Evolutionary conservation across 768 basidiomycete genomes (phyloP).

Genomic region (Macrolepiota albuminosa): DNA sequence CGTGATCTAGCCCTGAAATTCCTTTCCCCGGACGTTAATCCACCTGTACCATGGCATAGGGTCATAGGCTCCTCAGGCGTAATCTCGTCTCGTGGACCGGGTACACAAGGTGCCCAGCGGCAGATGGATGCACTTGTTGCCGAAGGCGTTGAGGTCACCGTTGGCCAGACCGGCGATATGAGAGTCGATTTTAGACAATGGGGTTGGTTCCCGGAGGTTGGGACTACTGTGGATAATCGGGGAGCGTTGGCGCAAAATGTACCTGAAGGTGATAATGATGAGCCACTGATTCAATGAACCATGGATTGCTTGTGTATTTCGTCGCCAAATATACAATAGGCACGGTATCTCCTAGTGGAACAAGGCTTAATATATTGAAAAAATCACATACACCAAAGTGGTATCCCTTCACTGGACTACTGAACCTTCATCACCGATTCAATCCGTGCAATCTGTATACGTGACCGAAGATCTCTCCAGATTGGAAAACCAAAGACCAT

Average conservation of each 20-base stretch:
- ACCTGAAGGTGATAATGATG: conserved; percentile 1
- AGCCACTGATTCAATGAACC: not conserved
- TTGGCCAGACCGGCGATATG: conserved; percentile 49
- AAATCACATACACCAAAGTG: no score
- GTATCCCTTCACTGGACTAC: conserved; percentile 39
- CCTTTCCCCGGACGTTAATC: conserved; percentile 49
- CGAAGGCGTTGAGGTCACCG: conserved; percentile 76
- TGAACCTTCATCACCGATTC: conserved; percentile 78
- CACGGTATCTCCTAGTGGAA: no score
- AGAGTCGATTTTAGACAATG: conserved; percentile 51
- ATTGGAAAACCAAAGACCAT: conserved; percentile 52
- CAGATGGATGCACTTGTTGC: conserved; percentile 74
- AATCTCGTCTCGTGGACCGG: conserved; percentile 82
- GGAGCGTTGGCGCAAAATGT: not conserved
- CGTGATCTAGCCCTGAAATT: conserved; percentile 65
- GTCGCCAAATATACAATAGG: not conserved
- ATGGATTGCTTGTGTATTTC: not conserved
- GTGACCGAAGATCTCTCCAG: conserved; percentile 47
- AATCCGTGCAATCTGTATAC: conserved; percentile 65
- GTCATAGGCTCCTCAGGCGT: conserved; percentile 66
- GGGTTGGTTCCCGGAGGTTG: conserved; percentile 63
- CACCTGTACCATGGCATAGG: conserved; percentile 79
- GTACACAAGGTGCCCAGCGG: conserved; percentile 69
- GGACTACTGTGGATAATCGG: conserved; percentile 11
- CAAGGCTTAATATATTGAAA: not conserved